Base-by-base conservation (phyloP, 2,329 filamentous ascomycete genomes). In the Penicillium verrucosum region DNA sequence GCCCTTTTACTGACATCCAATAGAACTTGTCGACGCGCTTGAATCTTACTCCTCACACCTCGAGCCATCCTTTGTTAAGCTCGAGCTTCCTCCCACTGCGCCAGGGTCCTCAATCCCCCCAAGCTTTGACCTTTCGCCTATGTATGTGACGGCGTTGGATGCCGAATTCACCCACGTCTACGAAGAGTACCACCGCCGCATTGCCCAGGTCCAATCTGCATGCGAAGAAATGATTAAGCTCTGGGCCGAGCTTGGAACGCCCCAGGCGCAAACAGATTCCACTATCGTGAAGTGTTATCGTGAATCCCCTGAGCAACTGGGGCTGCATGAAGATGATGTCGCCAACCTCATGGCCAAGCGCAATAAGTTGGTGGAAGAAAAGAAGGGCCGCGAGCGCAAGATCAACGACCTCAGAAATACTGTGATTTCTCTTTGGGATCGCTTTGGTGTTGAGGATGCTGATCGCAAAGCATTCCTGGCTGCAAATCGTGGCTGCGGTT, bases 31-130 rank as follows among this genome's bases (percentile, higher is more conserved):
- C 25, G 86, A 95, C 75, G 93, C 93, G 4, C 87, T 99, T 49
- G 89, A 96, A 72, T 97, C 93, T 5, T 99, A 97, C 73, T 96
- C 94, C 1, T 96, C 90, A 10, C 94, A 97, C 72, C 89, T 99
- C 45, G 94, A 99, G 73, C 80, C 90, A 11, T 88, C 88, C 2
- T 97, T 97, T 72, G 84, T 97, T 63, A 85, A 87, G 69, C 87
- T 97, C 69, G 83, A 88, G 40, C 84, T 99, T 7, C 94, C 94
- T 1, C 93, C 93, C 0, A 92, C 89, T 3, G 85, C 84, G 1
- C 85, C 88, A 5, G 89, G 90, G 63, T 85, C 90, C 44, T 86
- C 87, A 12, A 82, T 96, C 38, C 85, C 92, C 1, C 85, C 91
- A 3, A 89, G 83, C 51, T 97, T 99, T 73, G 92, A 97, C 68